These are phyloP conservation scores for Dictyostelium capitatum DNA, from an alignment of 78 protist genomes.

Conservation along the genomic window DNA sequence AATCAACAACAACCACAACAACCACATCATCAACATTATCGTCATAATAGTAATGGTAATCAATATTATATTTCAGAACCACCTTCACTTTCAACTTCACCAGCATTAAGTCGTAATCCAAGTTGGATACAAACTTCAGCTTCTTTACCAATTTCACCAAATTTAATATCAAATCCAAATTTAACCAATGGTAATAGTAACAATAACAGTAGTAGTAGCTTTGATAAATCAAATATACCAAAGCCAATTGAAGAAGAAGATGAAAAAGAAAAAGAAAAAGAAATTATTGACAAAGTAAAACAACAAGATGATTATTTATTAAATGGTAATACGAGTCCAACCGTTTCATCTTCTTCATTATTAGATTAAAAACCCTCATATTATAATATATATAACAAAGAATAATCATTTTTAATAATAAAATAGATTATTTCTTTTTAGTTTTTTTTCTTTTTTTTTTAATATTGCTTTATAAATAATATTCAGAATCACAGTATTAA, in stretches of 20 bases:
- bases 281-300: background rate
- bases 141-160: conserved; percentile 11
- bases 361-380: conserved; percentile 16
- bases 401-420: background rate
- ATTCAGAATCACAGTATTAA: no score
- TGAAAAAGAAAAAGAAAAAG: background rate
- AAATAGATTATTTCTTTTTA: background rate
- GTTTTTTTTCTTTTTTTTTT: background rate
- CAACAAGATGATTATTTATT: background rate
- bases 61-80: conserved; percentile 35
- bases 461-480: no score
- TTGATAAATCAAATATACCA: background rate
- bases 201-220: no score
- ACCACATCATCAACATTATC: background rate
- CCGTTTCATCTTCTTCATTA: conserved; percentile 1
- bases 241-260: conserved; percentile 4
- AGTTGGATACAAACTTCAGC: background rate
- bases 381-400: background rate
- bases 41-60: background rate
- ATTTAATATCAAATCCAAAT: background rate
- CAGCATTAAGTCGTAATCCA: conserved; percentile 50
- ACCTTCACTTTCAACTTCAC: conserved; percentile 66
- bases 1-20: background rate
- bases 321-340: background rate
- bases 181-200: no score